Conservation (phyloP, 306 rosid species). For the Casuarina cunninghamiana region DNA sequence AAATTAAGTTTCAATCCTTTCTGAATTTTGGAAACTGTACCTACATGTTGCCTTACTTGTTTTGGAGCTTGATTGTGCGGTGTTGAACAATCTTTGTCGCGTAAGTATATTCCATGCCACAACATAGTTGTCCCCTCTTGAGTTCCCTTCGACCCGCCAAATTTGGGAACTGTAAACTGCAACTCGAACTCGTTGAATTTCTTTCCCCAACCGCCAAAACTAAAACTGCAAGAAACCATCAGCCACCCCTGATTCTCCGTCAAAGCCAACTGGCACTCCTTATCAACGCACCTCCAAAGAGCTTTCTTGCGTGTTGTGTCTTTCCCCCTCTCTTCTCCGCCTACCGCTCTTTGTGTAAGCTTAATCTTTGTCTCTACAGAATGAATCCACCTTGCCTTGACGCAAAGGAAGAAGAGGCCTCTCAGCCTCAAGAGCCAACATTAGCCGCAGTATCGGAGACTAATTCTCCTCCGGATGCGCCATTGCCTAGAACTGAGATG, state of each 20-base stretch:
- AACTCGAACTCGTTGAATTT: not conserved
- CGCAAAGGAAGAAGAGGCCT: not conserved
- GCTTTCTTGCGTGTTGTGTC: too few relatives aligned
- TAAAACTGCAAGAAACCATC: not conserved
- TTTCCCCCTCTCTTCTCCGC: too few relatives aligned
- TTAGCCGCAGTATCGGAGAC: not conserved
- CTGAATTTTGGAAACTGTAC: not conserved
- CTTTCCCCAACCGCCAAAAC: not conserved
- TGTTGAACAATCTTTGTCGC: not conserved
- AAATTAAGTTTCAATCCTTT: not conserved
- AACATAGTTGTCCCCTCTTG: not conserved
- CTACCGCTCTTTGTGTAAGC: too few relatives aligned
- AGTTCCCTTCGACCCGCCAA: too few relatives aligned
- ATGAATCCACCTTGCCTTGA: not conserved
- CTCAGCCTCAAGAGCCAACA: not conserved
- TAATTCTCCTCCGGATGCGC: not conserved
- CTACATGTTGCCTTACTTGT: not conserved
- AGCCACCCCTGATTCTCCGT: not conserved
- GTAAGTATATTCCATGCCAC: not conserved
- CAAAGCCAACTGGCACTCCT: not conserved
- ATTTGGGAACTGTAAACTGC: too few relatives aligned
- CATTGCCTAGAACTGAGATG: not conserved
- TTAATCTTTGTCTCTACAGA: not conserved
- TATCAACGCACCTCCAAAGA: too few relatives aligned
- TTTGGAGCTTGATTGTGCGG: not conserved